These are phyloP conservation scores for Termitomyces sp. DNA, from an alignment of 768 basidiomycete genomes.

Conservation along the genomic window DNA sequence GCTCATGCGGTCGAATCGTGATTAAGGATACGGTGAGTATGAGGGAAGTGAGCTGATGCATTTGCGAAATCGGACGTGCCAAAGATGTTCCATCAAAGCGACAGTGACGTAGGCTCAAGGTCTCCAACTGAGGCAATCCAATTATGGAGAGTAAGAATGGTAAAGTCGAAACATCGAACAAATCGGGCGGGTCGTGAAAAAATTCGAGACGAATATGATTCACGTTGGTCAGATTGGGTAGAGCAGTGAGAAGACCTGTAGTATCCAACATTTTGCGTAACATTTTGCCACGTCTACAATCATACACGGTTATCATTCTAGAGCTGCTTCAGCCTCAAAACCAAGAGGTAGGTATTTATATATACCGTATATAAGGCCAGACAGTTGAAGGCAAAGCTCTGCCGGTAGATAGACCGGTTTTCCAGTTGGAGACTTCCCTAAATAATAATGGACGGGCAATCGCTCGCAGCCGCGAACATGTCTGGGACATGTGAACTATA, in stretches of 20 bases:
- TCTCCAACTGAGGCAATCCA: background rate
- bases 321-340: background rate
- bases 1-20: background rate
- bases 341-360: background rate
- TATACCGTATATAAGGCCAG: background rate
- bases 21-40: background rate
- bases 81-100: background rate
- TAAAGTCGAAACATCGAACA: background rate
- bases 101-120: background rate
- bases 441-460: background rate
- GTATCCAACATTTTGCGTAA: background rate
- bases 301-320: background rate
- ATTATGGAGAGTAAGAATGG: background rate
- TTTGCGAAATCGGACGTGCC: background rate
- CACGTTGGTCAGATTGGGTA: background rate
- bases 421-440: background rate
- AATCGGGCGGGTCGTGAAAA: background rate
- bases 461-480: background rate
- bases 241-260: background rate
- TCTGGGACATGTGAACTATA: background rate
- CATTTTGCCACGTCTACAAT: background rate
- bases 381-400: background rate
- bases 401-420: background rate
- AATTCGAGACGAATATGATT: background rate
- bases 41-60: background rate